phyloP scores from a whole-genome alignment of 306 rosid species.

The Vicia faba region DNA sequence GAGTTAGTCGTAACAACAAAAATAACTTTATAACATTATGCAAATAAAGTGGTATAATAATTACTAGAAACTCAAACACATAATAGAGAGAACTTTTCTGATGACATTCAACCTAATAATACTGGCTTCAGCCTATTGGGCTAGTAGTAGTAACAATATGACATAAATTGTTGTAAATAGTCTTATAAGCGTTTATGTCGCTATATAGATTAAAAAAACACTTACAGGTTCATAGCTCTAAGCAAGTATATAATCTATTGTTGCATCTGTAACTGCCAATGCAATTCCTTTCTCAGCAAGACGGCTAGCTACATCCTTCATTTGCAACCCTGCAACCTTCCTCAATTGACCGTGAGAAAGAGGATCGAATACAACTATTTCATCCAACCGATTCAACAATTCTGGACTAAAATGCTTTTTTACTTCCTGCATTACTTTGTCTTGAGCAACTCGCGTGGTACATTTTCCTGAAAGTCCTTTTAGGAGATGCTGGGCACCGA shows the following conservation, averaged over 20 bases:
- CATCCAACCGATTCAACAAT: conserved; percentile 74
- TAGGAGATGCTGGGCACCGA: conserved; percentile 84
- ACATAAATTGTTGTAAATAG: too few relatives aligned
- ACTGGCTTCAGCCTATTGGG: too few relatives aligned
- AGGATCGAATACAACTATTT: conserved; percentile 83
- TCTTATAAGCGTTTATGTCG: too few relatives aligned
- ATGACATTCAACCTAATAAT: too few relatives aligned
- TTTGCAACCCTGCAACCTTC: conserved; percentile 81
- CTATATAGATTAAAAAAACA: neutral
- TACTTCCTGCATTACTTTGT: conserved; percentile 77
- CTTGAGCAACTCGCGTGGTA: conserved; percentile 74
- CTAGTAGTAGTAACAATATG: too few relatives aligned
- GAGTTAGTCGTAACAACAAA: neutral
- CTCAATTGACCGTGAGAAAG: conserved; percentile 74
- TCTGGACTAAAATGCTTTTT: conserved; percentile 79
- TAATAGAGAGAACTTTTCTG: too few relatives aligned
- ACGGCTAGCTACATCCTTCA: conserved; percentile 78
- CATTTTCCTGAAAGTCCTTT: conserved; percentile 64
- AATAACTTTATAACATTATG: too few relatives aligned
- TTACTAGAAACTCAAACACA: too few relatives aligned
- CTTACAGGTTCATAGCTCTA: conserved; percentile 88
- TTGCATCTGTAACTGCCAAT: conserved; percentile 78
- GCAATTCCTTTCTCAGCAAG: conserved; percentile 87
- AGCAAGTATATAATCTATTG: conserved; percentile 57
- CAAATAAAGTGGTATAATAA: too few relatives aligned